These are phyloP conservation scores for Starmerella ratchasimensis DNA, from an alignment of 805 yeast genomes.

Conservation along the genomic window DNA sequence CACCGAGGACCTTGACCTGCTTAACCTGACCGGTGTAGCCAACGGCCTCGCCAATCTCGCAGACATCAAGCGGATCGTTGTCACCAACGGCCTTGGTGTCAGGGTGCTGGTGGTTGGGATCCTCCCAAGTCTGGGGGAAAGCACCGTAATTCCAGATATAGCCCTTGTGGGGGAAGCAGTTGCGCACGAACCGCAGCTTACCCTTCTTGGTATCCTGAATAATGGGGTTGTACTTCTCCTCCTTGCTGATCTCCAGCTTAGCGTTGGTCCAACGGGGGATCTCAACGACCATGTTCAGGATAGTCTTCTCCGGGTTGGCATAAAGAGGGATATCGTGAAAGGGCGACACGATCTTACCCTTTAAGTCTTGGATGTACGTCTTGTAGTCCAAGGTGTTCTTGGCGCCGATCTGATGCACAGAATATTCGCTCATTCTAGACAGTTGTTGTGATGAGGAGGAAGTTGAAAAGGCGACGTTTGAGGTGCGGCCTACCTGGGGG, in stretches of 20 bases:
- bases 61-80: constrained; percentile 88
- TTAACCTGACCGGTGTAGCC: constrained; percentile 56
- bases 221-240: constrained; percentile 75
- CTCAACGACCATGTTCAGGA: constrained; percentile 85
- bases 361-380: constrained; percentile 74
- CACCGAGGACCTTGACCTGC: constrained; percentile 85
- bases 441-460: background rate
- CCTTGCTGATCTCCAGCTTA: constrained; percentile 86
- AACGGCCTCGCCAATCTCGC: constrained; percentile 66
- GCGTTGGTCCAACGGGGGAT: constrained; percentile 99
- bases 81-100: constrained; percentile 57
- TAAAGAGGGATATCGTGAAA: constrained; percentile 89
- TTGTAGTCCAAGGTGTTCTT: constrained; percentile 89
- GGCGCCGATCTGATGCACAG: constrained; percentile 89
- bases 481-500: background rate
- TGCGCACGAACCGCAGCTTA: constrained; percentile 85
- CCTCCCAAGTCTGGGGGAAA: constrained; percentile 98
- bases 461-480: constrained; percentile 5
- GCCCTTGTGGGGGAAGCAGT: constrained; percentile 98
- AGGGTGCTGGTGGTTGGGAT: constrained; percentile 46
- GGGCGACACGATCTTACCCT: constrained; percentile 82
- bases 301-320: constrained; percentile 84
- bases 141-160: constrained; percentile 98
- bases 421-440: constrained; percentile 34
- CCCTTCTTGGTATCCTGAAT: constrained; percentile 97